Base-by-base conservation (phyloP, 352 stramenopile species). In the Phytophthora sojae region DNA sequence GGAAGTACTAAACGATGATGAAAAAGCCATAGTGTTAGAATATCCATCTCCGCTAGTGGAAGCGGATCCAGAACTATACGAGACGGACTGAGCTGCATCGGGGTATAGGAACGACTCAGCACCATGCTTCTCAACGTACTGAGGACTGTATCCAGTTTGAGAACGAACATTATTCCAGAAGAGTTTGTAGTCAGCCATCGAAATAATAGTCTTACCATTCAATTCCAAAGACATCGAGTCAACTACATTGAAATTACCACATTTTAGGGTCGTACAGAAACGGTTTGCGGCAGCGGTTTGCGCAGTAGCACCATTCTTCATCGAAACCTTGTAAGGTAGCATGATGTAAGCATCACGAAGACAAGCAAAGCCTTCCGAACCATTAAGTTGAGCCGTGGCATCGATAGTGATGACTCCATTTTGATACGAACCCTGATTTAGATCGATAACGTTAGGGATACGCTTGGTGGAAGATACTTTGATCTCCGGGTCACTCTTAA, bases 381-480 rank as follows among this genome's bases (percentile, higher is more conserved):
- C 29, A 30, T 58, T 47, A 26, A 47, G 53, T 17, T 58, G 17
- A 15, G 53, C 37, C 7, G 29, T 58, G 29, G 29, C 29, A 58
- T 58, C 29, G 15, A 58, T 58, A 8, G 17, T 58, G 23, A 58
- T 58, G 19, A 58, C 53, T 47, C 53, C 53, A 44, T 58, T 58
- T 5, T 44, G 26, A 23, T 58, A 58, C 29, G 29, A 58, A 15
- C 53, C 29, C 29, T 58, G 53, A 44, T 58, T 58, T n/a, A 47
- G 17, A 58, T 58, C 29, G 53, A 47, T 58, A 35, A 47, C 53
- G 29, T 29, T 26, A 19, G 44, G 44, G 9, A 51, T 17, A 6
- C 44, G 44, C 44, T 51, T 51, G 17, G 4, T 17, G 19, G 44
- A 51, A 14, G 17, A 51, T 19, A 51, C 44, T 17, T 51, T 51